Conservation (phyloP, 805 yeast genomes). For the Barnettozyma wickerhamii region DNA sequence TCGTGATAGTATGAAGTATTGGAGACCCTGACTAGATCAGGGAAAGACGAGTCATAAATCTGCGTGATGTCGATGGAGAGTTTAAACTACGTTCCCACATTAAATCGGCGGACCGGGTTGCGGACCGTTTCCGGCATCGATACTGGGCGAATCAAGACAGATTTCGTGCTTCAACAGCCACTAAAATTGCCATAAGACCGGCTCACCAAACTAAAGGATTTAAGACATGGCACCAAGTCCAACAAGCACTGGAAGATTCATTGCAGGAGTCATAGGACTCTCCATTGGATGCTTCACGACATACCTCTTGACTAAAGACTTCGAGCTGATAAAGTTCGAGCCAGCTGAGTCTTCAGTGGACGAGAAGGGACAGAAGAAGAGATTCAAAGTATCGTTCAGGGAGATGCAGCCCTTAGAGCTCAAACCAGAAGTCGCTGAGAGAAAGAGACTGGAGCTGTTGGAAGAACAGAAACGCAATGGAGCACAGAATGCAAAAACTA, state of each 20-base stretch:
- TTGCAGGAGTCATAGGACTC: slow-evolving; percentile 17
- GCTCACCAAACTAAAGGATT: too few relatives aligned
- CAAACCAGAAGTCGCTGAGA: slow-evolving; percentile 29
- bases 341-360: slow-evolving; percentile 35
- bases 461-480: background rate
- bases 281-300: slow-evolving; percentile 15
- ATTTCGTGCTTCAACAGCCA: too few relatives aligned
- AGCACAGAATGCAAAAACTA: too few relatives aligned
- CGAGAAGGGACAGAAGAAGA: slow-evolving; percentile 34
- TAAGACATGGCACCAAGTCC: slow-evolving; percentile 10
- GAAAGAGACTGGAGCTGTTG: slow-evolving; percentile 2
- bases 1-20: too few relatives aligned
- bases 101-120: too few relatives aligned
- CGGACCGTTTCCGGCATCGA: too few relatives aligned
- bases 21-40: too few relatives aligned
- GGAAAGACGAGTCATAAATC: too few relatives aligned
- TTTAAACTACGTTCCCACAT: too few relatives aligned
- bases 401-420: slow-evolving; percentile 36
- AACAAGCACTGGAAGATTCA: slow-evolving; percentile 10
- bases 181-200: too few relatives aligned
- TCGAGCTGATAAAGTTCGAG: slow-evolving; percentile 33
- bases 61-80: too few relatives aligned
- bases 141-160: too few relatives aligned
- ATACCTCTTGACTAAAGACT: slow-evolving; percentile 19
- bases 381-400: slow-evolving; percentile 32